phyloP scores from a whole-genome alignment of 177 flowering plant species.

The Telopea speciosissima region DNA sequence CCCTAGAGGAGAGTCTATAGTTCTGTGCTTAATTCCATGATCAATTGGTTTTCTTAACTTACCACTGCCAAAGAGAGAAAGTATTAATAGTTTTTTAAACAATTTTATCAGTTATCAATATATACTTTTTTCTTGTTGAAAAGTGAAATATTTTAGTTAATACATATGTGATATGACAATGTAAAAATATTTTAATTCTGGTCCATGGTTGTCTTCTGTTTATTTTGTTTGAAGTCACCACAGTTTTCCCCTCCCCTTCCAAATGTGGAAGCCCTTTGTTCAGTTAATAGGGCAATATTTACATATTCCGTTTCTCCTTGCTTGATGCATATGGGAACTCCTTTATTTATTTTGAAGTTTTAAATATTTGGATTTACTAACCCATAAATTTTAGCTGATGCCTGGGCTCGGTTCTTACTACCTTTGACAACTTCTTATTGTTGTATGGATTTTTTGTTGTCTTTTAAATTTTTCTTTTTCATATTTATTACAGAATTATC shows the following conservation, averaged over 20 bases:
- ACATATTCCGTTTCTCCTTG: background rate
- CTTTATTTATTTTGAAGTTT: too few species aligned
- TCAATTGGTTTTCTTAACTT: background rate
- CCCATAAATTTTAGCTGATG: background rate
- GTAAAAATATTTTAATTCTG: background rate
- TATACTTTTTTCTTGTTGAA: background rate
- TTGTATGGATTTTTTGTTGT: background rate
- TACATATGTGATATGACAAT: background rate
- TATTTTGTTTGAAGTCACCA: background rate
- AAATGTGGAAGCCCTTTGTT: background rate
- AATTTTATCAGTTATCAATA: background rate
- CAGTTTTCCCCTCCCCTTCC: background rate
- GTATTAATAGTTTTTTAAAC: background rate
- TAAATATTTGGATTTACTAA: background rate
- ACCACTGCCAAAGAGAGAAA: background rate
- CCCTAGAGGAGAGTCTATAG: background rate
- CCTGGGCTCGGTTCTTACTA: background rate
- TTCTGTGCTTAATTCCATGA: background rate
- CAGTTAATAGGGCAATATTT: background rate
- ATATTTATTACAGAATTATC: background rate
- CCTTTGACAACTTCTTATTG: background rate
- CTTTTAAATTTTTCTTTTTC: background rate
- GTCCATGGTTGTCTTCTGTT: background rate
- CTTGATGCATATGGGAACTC: background rate
- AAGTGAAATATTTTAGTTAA: background rate